Conservation (phyloP, 2,329 filamentous ascomycete species). For the Colletotrichum kahawae region DNA sequence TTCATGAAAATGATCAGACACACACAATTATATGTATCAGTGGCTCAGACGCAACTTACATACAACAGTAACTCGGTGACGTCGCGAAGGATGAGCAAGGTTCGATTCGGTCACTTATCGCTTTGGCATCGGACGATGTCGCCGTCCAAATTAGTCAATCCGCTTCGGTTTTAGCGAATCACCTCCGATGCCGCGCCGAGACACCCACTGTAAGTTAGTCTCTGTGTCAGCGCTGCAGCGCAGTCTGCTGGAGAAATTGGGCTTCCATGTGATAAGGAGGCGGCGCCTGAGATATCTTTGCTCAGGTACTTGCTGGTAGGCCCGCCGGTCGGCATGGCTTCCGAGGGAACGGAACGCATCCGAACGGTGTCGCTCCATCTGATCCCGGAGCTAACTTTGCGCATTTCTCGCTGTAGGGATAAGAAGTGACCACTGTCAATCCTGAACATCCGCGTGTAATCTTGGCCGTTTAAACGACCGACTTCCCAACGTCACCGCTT, state of each 20-base stretch:
- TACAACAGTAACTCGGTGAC: not conserved
- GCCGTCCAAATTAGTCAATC: not conserved
- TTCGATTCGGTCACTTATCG: not conserved
- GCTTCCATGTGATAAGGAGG: not conserved
- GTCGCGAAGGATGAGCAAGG: not conserved
- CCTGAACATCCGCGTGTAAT: not conserved
- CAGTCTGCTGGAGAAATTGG: not conserved
- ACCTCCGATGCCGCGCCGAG: constrained; percentile 2
- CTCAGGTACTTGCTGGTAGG: not conserved
- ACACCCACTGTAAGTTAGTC: not conserved
- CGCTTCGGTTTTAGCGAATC: not conserved
- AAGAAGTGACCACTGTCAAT: not conserved
- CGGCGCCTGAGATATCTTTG: not conserved
- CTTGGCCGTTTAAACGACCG: not conserved
- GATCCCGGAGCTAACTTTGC: not conserved
- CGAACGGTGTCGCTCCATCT: not conserved
- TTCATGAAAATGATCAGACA: not conserved
- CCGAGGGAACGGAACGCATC: not conserved
- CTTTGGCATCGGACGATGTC: not conserved
- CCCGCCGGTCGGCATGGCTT: not conserved
- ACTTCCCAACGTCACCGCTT: not conserved
- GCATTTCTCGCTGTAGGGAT: not conserved
- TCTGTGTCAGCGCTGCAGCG: not conserved
- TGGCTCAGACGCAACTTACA: not conserved
- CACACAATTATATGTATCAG: not conserved